These are phyloP conservation scores for Dissophora globulifera DNA, from an alignment of 192 early-diverging fungal genomes.

Conservation along the genomic window DNA sequence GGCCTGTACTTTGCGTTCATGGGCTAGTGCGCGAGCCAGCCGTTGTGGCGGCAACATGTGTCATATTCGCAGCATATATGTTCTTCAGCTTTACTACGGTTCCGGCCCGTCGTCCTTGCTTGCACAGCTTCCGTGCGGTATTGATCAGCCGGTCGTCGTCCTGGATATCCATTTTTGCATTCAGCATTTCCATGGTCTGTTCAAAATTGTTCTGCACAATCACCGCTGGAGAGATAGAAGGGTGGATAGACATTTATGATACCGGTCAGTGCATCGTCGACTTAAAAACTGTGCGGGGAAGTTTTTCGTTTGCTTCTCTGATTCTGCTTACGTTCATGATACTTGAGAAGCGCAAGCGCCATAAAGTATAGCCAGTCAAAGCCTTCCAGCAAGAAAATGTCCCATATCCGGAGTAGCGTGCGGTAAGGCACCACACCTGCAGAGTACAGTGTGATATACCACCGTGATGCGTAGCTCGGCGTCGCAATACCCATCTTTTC, in stretches of 20 bases:
- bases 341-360: constrained; percentile 60
- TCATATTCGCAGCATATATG: too few relatives aligned
- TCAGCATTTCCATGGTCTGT: constrained; percentile 55
- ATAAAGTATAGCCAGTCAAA: constrained; percentile 65
- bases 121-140: constrained; percentile 49
- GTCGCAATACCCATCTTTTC: constrained; percentile 56
- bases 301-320: too few relatives aligned
- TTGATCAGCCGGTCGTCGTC: constrained; percentile 59
- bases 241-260: too few relatives aligned
- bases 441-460: constrained; percentile 70
- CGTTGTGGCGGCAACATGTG: too few relatives aligned
- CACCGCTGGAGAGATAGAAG: constrained; percentile 40
- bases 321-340: constrained; percentile 56
- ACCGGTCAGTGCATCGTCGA: too few relatives aligned
- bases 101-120: constrained; percentile 27
- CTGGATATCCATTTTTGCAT: constrained; percentile 59
- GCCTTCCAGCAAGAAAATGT: constrained; percentile 60
- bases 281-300: too few relatives aligned
- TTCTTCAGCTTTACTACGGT: constrained; percentile 32
- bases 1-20: too few relatives aligned
- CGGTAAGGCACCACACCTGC: constrained; percentile 63
- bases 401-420: constrained; percentile 66
- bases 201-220: constrained; percentile 61
- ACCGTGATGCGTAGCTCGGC: constrained; percentile 64
- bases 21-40: too few relatives aligned